Evolutionary conservation across 1,284 basidiomycete species (phyloP).

Genomic region (Ganoderma lucidum): DNA sequence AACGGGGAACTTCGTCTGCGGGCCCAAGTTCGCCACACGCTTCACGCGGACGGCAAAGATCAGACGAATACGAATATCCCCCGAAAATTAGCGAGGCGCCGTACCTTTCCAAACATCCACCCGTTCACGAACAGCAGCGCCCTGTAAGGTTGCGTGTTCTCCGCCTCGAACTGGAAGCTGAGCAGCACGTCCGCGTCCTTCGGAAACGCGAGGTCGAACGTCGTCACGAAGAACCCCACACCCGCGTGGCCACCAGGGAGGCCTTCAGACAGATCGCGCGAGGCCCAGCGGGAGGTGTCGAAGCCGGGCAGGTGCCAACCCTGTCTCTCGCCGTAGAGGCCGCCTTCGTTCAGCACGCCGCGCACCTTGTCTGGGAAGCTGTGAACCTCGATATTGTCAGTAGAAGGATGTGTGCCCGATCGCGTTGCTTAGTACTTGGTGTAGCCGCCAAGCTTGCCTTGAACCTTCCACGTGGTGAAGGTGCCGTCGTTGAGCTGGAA

Average conservation of each 20-base stretch:
- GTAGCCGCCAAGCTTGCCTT: constrained; percentile 85
- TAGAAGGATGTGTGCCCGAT: constrained; percentile 23
- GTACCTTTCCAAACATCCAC: constrained; percentile 87
- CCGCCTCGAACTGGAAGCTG: constrained; percentile 67
- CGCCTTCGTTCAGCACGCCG: constrained; percentile 82
- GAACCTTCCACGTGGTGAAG: constrained; percentile 80
- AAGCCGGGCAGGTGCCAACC: constrained; percentile 88
- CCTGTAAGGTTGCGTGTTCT: constrained; percentile 62
- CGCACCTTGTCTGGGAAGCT: constrained; percentile 78
- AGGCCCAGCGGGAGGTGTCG: constrained; percentile 60
- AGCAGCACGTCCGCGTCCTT: constrained; percentile 66
- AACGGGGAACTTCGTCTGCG: constrained; percentile 81
- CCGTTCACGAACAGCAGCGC: constrained; percentile 82
- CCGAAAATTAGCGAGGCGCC: constrained; percentile 22
- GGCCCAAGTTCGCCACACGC: constrained; percentile 51
- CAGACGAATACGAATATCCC: too few relatives aligned
- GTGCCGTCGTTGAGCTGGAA: constrained; percentile 68
- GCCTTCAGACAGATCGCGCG: constrained; percentile 61
- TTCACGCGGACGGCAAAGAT: constrained; percentile 5
- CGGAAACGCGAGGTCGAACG: constrained; percentile 58
- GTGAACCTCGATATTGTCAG: neutral
- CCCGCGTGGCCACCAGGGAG: constrained; percentile 67
- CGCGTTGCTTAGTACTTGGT: constrained; percentile 49
- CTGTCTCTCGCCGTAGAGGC: constrained; percentile 76
- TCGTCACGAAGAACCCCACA: constrained; percentile 83